Evolutionary conservation across 2,329 filamentous ascomycete species (phyloP), one percentile per base, ranked within the genome.

Genomic region (Xylariales sp.): DNA sequence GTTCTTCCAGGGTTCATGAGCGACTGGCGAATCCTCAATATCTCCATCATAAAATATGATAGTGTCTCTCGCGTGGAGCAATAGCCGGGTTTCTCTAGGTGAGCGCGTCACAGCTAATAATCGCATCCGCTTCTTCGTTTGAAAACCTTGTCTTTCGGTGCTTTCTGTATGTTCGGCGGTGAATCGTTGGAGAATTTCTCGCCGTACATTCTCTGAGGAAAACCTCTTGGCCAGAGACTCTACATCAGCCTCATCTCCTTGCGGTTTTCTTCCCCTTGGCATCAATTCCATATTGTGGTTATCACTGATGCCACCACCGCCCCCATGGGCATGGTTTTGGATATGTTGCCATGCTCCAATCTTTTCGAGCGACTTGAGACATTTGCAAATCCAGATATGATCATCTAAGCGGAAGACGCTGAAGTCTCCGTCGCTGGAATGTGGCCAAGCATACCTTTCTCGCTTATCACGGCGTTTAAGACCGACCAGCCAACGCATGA

Each of bases 61-160:
- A 6, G 46, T 47, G 23, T 50, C 48, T 5, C 42, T 38, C 17
- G 48, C 32, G 14, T 48, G 46, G 5, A 50, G 39, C 5, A 47
- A 33, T n/a, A 50, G 45, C 2, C 46, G 12, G 3, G 44, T 38
- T 6, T 47, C 42, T 14, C 42, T 29, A 5, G 35, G 25, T 1
- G 46, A 50, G 2, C 47, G 39, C 15, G 40, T 44, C 2, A 47
- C 36, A 11, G 46, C 46, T 5, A 50, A 29, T n/a, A n/a, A n/a
- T n/a, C n/a, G n/a, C 41, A 45, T 50, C 16, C 40, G 18, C 23
- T 40, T 43, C 5, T 27, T 33, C n/a, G n/a, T n/a, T n/a, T n/a
- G n/a, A n/a, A n/a, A n/a, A n/a, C n/a, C n/a, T n/a, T n/a, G n/a
- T n/a, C n/a, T n/a, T n/a, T n/a, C n/a, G n/a, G n/a, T n/a, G 1